Evolutionary conservation across 495 filamentous ascomycete genomes (phyloP).

Genomic region (Xylaria telfairii): DNA sequence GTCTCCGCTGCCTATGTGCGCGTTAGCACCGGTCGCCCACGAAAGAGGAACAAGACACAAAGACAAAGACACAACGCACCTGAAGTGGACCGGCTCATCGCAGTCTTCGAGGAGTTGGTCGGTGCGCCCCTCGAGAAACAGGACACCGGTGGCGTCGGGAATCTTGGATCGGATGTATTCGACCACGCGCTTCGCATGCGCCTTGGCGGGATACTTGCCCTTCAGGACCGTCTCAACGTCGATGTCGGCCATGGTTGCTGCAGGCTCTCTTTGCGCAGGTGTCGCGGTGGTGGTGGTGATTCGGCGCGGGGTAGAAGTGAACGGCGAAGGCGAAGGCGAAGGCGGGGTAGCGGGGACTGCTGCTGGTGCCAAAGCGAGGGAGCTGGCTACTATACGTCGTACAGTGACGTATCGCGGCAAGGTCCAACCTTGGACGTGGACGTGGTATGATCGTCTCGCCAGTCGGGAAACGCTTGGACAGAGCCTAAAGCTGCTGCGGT

Average conservation of each 20-base stretch:
- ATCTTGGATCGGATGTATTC: conserved; percentile 70
- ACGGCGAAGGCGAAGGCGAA: neutral
- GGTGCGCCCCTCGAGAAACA: conserved; percentile 89
- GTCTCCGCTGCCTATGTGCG: conserved; percentile 76
- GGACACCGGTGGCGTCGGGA: conserved; percentile 64
- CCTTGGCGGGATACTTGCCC: conserved; percentile 95
- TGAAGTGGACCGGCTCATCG: conserved; percentile 77
- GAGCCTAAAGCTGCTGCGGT: conserved; percentile 2
- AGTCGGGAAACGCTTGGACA: neutral
- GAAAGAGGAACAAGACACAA: neutral
- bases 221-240: conserved; percentile 49
- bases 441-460: neutral
- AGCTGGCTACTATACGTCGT: neutral
- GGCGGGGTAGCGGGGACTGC: conserved; percentile 15
- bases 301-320: conserved; percentile 13
- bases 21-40: neutral
- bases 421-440: neutral
- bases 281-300: conserved; percentile 12
- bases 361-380: neutral
- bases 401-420: neutral
- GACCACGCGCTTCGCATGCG: conserved; percentile 81
- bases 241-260: conserved; percentile 33
- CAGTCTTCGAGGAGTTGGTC: conserved; percentile 81
- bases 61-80: conserved; percentile 53
- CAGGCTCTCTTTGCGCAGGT: neutral